Conservation (phyloP, 140 eudicot genomes). For the Erigeron philadelphicus region DNA sequence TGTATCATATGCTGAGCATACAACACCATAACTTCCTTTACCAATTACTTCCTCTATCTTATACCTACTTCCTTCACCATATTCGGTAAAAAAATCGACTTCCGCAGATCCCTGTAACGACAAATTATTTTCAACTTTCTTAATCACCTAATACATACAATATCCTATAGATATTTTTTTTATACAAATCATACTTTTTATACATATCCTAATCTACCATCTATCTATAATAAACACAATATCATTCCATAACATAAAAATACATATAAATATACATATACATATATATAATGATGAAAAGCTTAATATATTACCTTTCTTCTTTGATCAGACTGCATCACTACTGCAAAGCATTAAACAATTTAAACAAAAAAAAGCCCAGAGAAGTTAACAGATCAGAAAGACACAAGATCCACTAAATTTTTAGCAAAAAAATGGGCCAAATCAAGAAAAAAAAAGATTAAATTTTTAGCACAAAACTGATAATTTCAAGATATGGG, state of each 20-base stretch:
- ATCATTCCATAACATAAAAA: neutral
- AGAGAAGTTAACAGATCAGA: constrained; percentile 16
- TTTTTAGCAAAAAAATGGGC: constrained; percentile 9
- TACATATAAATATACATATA: neutral
- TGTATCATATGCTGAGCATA: constrained; percentile 88
- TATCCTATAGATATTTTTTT: too few relatives aligned
- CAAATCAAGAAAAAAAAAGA: constrained; percentile 20
- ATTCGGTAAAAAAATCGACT: constrained; percentile 87
- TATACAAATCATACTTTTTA: neutral
- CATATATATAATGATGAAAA: neutral
- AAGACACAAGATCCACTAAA: constrained; percentile 28
- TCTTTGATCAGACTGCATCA: constrained; percentile 90
- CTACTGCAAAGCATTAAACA: constrained; percentile 56
- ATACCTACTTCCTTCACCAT: constrained; percentile 94
- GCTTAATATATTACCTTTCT: constrained; percentile 48
- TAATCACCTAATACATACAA: neutral
- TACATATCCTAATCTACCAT: neutral
- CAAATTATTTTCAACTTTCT: constrained; percentile 13
- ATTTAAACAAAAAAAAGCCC: neutral
- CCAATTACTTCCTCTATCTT: constrained; percentile 92
- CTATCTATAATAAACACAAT: neutral
- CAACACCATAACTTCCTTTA: constrained; percentile 94
- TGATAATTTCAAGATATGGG: constrained; percentile 12
- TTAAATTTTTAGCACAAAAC: constrained; percentile 11
- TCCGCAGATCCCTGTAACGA: constrained; percentile 62